Base-by-base conservation (phyloP, 208 protist species). In the Zelonia costaricensis region DNA sequence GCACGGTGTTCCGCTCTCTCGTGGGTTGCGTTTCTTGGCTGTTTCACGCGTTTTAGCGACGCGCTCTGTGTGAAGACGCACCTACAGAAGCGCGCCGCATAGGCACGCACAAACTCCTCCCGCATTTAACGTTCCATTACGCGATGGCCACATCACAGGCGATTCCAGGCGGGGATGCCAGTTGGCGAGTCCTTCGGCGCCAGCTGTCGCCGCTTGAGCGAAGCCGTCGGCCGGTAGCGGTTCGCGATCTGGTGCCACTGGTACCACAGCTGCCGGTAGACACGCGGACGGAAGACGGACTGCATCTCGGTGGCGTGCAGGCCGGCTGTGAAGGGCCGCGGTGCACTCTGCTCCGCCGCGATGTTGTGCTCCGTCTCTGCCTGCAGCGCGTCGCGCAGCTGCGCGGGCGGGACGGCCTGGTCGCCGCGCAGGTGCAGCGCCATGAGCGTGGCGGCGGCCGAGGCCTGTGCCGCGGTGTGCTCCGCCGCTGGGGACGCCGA, bases 241-340 rank as follows among this genome's bases (percentile, higher is more conserved):
- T 96, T 96, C 0, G 91, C 91, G 51, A 96, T 92, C 33, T 76
- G 67, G 51, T 96, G 91, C 88, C 91, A 96, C 77, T 91, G 79
- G 39, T 93, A 94, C 91, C 91, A 96, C 44, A 92, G 69, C 62
- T 94, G 87, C 5, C 91, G 78, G 68, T 93, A 88, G 73, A 96
- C 87, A 33, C 87, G 80, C 9, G 91, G 91, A 15, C 91, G 82
- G 63, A 96, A 96, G 28, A 84, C 82, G 18, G 82, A 87, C 44
- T 94, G 83, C 23, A 89, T 81, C 59, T 93, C 86, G 0, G 84
- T 91, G 47, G 45, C 28, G 68, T 93, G 85, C 40, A 95, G 69
- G 20, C 86, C 86, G 10, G 86, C 86, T 20, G 86, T 91, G 69
- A 89, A 93, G 16, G 89, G 90, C 30, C 76, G 73, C 42, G 76